Conservation (phyloP, 495 filamentous ascomycete genomes). For the Saxophila tyrrhenica region DNA sequence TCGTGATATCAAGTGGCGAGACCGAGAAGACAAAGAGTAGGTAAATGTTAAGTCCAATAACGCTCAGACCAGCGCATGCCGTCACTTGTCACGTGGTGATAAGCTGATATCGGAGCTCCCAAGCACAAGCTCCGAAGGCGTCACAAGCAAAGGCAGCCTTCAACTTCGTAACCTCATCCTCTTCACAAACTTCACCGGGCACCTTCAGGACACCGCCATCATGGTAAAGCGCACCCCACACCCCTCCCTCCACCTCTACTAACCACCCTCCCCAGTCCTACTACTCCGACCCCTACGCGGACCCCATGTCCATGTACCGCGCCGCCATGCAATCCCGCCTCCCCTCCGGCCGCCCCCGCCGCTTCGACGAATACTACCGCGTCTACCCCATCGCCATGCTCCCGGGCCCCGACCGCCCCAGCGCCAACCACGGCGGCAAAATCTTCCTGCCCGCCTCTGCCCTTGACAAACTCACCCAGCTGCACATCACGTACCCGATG, state of each 20-base stretch:
- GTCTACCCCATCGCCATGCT: conserved; percentile 93
- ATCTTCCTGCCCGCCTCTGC: conserved; percentile 92
- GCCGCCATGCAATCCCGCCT: conserved; percentile 25
- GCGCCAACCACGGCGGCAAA: conserved; percentile 93
- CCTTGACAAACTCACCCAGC: conserved; percentile 82
- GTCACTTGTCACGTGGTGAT: too few relatives aligned
- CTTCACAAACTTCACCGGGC: not conserved
- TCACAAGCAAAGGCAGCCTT: too few relatives aligned
- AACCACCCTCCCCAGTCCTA: conserved; percentile 3
- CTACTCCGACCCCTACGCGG: conserved; percentile 34
- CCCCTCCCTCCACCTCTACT: not conserved
- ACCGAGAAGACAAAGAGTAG: too few relatives aligned
- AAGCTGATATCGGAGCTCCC: not conserved
- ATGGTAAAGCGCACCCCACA: not conserved
- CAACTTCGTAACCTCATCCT: not conserved
- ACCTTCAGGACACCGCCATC: not conserved
- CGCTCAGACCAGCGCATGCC: too few relatives aligned
- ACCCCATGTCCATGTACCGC: conserved; percentile 32
- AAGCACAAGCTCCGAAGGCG: too few relatives aligned
- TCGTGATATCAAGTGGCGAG: too few relatives aligned
- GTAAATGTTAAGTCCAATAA: too few relatives aligned
- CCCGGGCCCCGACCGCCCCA: conserved; percentile 79
- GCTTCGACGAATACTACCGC: conserved; percentile 95
- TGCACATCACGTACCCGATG: conserved; percentile 98
- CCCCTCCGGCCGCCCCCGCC: conserved; percentile 40